Evolutionary conservation across 352 stramenopile species (phyloP), one percentile per base, ranked within the genome.

Genomic region (Saprolegnia parasitica): DNA sequence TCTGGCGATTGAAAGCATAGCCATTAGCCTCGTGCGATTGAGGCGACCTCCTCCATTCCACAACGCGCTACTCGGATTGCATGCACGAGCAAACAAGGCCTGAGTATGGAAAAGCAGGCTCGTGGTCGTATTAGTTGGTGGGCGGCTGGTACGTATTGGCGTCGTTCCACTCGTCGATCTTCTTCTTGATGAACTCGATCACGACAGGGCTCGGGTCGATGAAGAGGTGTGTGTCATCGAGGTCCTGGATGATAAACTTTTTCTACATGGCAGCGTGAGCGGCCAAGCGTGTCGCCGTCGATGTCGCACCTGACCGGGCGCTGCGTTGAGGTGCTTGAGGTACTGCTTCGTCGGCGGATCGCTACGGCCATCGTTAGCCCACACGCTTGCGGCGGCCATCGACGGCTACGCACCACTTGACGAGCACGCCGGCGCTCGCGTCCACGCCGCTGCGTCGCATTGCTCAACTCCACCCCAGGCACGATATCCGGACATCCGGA

Each of bases 151-250:
- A 94, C 45, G 86, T 94, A 74, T 94, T 94, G 71, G 84, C 88
- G 66, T 94, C 84, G 72, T 94, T 94, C 86, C 86, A 94, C 70
- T 94, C 84, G 76, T 94, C 86, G 81, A 94, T 91, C 78, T 92
- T 94, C 75, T 90, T 89, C 68, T 94, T 81, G 64, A 94, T 94
- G 62, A 91, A 92, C 50, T 75, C 77, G 63, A 94, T 87, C 55
- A 94, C 78, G 65, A 89, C 89, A 20, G 80, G 81, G 50, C 92
- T 81, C 6, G 86, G 86, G 55, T 92, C 81, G 74, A 94, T 92
- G 86, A 94, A 94, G 77, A 94, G 68, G 57, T 94, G 86, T 37
- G 68, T 86, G 62, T 94, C 86, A 71, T 94, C 86, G 55, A 94
- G 73, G 73, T 94, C 86, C 77, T 92, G 84, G 67, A 94, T 94